A percentile compares a stretch with the other conserved stretches of the same genome.
These are phyloP conservation scores for Heliocybe sulcata DNA, from an alignment of 1,284 basidiomycete species.

Conservation along the genomic window DNA sequence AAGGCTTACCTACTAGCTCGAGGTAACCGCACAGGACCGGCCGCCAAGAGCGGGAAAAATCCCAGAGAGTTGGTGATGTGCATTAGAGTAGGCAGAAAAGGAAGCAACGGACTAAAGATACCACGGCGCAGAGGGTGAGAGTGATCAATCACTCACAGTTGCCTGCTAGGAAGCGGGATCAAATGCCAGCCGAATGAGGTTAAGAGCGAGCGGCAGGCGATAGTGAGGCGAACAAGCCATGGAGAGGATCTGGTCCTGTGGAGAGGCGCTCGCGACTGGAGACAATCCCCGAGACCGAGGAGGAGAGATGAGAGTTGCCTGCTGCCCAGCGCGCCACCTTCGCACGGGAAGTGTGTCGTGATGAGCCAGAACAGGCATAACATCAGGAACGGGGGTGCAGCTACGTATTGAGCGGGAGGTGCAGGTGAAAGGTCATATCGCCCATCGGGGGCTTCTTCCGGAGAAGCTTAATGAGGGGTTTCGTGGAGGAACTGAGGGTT, in stretches of 20 bases:
- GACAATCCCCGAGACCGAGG: neutral
- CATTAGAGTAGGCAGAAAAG: neutral
- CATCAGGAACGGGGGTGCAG: too few species aligned
- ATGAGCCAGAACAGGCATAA: too few species aligned
- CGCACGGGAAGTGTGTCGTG: too few species aligned
- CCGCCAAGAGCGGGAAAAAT: neutral
- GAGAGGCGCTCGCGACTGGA: too few species aligned
- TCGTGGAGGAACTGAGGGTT: neutral
- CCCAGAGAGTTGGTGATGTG: neutral
- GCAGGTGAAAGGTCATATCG: too few species aligned
- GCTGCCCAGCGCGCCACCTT: too few species aligned
- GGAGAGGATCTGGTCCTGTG: too few species aligned
- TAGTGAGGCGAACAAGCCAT: neutral
- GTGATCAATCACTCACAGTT: neutral
- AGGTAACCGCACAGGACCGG: neutral
- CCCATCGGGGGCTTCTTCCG: neutral
- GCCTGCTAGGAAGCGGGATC: neutral
- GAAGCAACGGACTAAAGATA: neutral
- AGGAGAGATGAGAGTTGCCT: neutral
- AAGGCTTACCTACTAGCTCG: neutral
- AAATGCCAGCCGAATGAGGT: neutral
- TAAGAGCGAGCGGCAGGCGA: neutral
- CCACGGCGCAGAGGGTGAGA: neutral
- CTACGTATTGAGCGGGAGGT: too few species aligned
- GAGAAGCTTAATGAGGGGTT: neutral